These are phyloP conservation scores for Globisporangium polare DNA, from an alignment of 352 stramenopile genomes.

Conservation along the genomic window DNA sequence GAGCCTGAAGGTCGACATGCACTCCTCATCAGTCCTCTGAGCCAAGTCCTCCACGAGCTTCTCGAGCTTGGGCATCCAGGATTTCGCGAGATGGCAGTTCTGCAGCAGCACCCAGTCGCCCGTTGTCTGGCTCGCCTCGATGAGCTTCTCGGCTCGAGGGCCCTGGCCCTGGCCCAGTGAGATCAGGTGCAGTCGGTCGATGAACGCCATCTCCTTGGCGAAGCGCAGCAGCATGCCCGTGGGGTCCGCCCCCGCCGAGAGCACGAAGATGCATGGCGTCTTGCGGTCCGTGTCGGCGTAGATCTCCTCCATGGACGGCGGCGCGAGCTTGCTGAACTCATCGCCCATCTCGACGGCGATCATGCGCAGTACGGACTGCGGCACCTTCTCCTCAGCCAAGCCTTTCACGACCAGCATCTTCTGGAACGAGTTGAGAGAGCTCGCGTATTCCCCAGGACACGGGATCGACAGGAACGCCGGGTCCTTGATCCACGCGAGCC, in stretches of 20 bases:
- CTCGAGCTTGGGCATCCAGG: slow-evolving; percentile 92
- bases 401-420: slow-evolving; percentile 73
- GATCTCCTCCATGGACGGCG: slow-evolving; percentile 92
- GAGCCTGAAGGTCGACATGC: slow-evolving; percentile 79
- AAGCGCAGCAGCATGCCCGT: slow-evolving; percentile 92
- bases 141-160: slow-evolving; percentile 87
- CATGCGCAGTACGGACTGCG: slow-evolving; percentile 81
- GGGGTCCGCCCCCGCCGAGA: slow-evolving; percentile 89
- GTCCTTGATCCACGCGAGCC: slow-evolving; percentile 55
- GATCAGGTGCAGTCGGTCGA: slow-evolving; percentile 87
- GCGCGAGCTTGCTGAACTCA: slow-evolving; percentile 77
- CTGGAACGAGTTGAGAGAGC: slow-evolving; percentile 58
- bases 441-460: slow-evolving; percentile 46
- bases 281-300: slow-evolving; percentile 90
- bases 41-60: slow-evolving; percentile 87
- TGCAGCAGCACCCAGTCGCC: slow-evolving; percentile 94
- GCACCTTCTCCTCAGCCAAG: slow-evolving; percentile 88
- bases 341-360: slow-evolving; percentile 84
- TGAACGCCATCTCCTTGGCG: slow-evolving; percentile 87
- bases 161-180: slow-evolving; percentile 92
- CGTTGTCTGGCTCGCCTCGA: slow-evolving; percentile 71
- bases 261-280: slow-evolving; percentile 93
- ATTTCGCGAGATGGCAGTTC: slow-evolving; percentile 94
- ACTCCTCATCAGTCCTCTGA: slow-evolving; percentile 44
- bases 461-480: slow-evolving; percentile 32